Conservation (phyloP, 2,329 filamentous ascomycete species). For the Fusarium continuum region DNA sequence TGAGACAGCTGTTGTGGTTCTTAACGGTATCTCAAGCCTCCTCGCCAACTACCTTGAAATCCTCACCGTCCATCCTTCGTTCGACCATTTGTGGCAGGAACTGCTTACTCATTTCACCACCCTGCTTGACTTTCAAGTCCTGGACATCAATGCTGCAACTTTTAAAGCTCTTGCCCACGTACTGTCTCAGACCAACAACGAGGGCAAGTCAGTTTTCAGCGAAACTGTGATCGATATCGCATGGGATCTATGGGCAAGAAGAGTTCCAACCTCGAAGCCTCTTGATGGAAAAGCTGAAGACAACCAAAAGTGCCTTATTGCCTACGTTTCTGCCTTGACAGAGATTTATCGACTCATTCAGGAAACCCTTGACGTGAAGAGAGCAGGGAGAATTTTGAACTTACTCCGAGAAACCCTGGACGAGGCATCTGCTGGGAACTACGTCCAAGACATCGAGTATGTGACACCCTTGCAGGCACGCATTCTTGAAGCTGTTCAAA, state of each 20-base stretch:
- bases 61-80: slow-evolving; percentile 71
- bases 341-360: slow-evolving; percentile 82
- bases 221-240: slow-evolving; percentile 66
- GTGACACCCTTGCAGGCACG: slow-evolving; percentile 77
- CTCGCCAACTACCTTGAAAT: slow-evolving; percentile 80
- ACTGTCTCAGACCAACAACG: slow-evolving; percentile 60
- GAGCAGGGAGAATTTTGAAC: slow-evolving; percentile 72
- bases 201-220: slow-evolving; percentile 55
- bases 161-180: slow-evolving; percentile 74
- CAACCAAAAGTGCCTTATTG: slow-evolving; percentile 84
- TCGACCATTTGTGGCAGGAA: slow-evolving; percentile 78
- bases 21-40: slow-evolving; percentile 76
- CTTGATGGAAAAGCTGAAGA: slow-evolving; percentile 56
- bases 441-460: slow-evolving; percentile 77
- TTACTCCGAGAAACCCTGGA: slow-evolving; percentile 77
- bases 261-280: slow-evolving; percentile 62
- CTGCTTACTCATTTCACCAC: slow-evolving; percentile 74
- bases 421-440: slow-evolving; percentile 72
- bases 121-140: slow-evolving; percentile 68
- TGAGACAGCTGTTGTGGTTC: slow-evolving; percentile 77
- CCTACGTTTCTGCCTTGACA: slow-evolving; percentile 80
- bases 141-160: slow-evolving; percentile 77
- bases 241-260: slow-evolving; percentile 76
- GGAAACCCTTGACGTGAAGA: slow-evolving; percentile 67
- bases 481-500: slow-evolving; percentile 73